Percentiles rank a stretch among this genome's conserved stretches.
Evolutionary conservation across 768 basidiomycete species (phyloP).

Genomic region (Exidia glandulosa): DNA sequence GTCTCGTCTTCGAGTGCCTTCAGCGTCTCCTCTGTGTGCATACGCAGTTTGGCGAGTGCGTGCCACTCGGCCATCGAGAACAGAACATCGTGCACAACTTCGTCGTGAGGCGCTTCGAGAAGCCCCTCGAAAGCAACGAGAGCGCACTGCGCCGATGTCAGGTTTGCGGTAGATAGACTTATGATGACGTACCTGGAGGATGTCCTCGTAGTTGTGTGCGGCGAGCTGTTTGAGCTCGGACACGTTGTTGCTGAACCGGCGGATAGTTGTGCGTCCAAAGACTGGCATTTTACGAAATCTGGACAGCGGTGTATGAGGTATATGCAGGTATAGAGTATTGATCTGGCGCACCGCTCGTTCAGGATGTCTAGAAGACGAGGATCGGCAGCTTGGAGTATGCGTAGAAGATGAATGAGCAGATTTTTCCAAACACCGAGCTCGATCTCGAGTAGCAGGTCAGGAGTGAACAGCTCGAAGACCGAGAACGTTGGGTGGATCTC

Average conservation of each 20-base stretch:
- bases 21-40: conserved; percentile 27
- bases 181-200: conserved; percentile 13
- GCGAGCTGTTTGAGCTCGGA: conserved; percentile 16
- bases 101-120: conserved; percentile 15
- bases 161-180: not conserved
- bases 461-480: conserved; percentile 17
- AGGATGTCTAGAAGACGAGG: not conserved
- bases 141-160: not conserved
- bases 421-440: conserved; percentile 26
- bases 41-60: conserved; percentile 25
- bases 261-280: conserved; percentile 15
- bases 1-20: conserved; percentile 11
- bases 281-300: conserved; percentile 8
- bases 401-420: conserved; percentile 17
- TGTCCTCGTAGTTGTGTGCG: conserved; percentile 16
- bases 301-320: not conserved
- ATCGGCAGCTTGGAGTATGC: conserved; percentile 10
- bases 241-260: conserved; percentile 10
- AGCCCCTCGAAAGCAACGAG: conserved; percentile 19
- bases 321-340: not conserved
- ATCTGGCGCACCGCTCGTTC: conserved; percentile 13
- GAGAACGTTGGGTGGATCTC: conserved; percentile 11
- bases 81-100: conserved; percentile 20
- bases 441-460: conserved; percentile 23
- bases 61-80: conserved; percentile 27